Conservation (phyloP, 139 green algal genomes). For the Chlamydomonas incerta region DNA sequence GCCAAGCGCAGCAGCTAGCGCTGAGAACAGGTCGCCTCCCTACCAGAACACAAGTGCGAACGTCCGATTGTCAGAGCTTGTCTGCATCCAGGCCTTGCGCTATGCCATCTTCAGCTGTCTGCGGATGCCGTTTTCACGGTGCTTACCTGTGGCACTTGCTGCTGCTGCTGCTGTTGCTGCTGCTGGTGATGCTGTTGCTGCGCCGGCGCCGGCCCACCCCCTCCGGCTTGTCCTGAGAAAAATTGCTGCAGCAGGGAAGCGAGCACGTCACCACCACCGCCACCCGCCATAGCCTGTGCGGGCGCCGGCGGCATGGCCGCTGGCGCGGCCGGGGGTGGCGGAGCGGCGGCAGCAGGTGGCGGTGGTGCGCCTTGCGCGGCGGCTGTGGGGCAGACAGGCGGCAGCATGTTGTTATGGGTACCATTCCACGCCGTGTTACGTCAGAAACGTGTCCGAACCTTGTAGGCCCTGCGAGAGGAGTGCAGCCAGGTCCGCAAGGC, state of each 20-base stretch:
- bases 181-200: conserved; percentile 11
- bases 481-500: background rate
- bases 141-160: background rate
- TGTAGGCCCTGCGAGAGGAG: conserved; percentile 15
- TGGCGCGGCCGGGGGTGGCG: background rate
- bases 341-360: background rate
- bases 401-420: too few relatives aligned
- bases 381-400: background rate
- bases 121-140: too few relatives aligned
- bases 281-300: background rate
- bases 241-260: conserved; percentile 22
- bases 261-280: background rate
- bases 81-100: too few relatives aligned
- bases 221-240: background rate
- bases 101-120: too few relatives aligned
- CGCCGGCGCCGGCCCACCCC: background rate
- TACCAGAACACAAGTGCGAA: too few relatives aligned
- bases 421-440: background rate
- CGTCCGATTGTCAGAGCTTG: too few relatives aligned
- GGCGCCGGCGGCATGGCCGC: background rate
- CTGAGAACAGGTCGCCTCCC: background rate
- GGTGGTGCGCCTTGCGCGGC: background rate
- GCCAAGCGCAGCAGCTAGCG: conserved; percentile 14
- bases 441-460: too few relatives aligned
- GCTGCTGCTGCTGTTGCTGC: conserved; percentile 20